Conservation (phyloP, 176 grass and related monocot genomes). For the Thalia dealbata region DNA sequence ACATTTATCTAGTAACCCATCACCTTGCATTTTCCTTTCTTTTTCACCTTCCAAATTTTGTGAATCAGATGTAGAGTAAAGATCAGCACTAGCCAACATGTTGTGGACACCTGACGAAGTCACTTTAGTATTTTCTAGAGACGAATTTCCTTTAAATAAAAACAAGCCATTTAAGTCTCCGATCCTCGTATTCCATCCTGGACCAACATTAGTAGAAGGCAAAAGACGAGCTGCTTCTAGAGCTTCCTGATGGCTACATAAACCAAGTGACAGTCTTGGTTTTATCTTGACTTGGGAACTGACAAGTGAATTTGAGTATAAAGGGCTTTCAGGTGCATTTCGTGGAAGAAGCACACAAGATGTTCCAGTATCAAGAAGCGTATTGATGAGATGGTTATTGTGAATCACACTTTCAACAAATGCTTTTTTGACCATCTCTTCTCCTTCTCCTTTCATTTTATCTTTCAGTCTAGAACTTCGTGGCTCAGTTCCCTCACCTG, state of each 20-base stretch:
- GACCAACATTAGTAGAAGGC: conserved; percentile 13
- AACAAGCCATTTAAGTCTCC: conserved; percentile 22
- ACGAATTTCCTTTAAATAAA: conserved; percentile 26
- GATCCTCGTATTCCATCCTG: conserved; percentile 21
- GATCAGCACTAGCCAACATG: conserved; percentile 27
- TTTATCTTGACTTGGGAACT: conserved; percentile 36
- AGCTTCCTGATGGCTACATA: conserved; percentile 31
- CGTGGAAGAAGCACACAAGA: conserved; percentile 73
- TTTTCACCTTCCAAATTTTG: conserved; percentile 36
- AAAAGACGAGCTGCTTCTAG: conserved; percentile 29
- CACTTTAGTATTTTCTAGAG: conserved; percentile 21
- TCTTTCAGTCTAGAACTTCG: conserved; percentile 88
- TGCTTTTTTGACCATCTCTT: conserved; percentile 64
- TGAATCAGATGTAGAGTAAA: conserved; percentile 23
- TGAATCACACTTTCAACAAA: conserved; percentile 80
- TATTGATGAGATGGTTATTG: conserved; percentile 60
- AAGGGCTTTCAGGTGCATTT: conserved; percentile 33
- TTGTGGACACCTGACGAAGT: conserved; percentile 11
- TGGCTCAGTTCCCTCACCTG: conserved; percentile 48
- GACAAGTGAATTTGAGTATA: conserved; percentile 33
- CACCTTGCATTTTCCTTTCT: conserved; percentile 25
- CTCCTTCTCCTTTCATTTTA: conserved; percentile 79
- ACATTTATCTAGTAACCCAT: conserved; percentile 65
- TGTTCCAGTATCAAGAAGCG: conserved; percentile 44
- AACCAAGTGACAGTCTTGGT: conserved; percentile 31